Conservation (phyloP, 441 rosid genomes). For the California macrophylla region DNA sequence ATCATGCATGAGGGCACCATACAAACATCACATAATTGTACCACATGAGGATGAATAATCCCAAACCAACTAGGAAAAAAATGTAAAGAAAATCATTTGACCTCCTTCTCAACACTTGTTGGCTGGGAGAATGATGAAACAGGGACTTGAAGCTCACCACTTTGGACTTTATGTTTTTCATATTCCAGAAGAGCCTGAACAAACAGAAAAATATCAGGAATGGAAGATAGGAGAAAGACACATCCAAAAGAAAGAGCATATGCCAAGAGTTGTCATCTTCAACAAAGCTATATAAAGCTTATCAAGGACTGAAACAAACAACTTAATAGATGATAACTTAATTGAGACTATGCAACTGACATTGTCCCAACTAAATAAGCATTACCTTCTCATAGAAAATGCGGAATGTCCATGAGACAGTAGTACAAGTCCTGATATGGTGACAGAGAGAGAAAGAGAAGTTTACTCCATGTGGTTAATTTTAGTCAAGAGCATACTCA, state of each 20-base stretch:
- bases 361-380: conserved; percentile 15
- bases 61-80: not conserved
- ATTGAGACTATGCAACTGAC: not conserved
- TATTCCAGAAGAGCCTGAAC: conserved; percentile 71
- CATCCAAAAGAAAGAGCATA: not conserved
- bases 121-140: conserved; percentile 31
- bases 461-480: conserved; percentile 17
- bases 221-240: conserved; percentile 11
- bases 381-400: conserved; percentile 83
- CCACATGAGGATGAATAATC: not conserved
- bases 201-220: conserved; percentile 21
- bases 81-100: conserved; percentile 19
- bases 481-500: conserved; percentile 12
- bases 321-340: not conserved
- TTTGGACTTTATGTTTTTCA: conserved; percentile 51
- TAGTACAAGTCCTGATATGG: conserved; percentile 74
- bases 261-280: not conserved
- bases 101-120: conserved; percentile 54
- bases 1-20: not conserved
- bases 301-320: not conserved
- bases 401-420: conserved; percentile 89
- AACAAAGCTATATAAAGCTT: not conserved
- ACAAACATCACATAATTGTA: not conserved
- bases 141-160: conserved; percentile 62
- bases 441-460: conserved; percentile 11